A percentile compares a stretch with the other conserved stretches of the same genome.
phyloP scores from a whole-genome alignment of 768 basidiomycete genomes.

The Tylopilus felleus region DNA sequence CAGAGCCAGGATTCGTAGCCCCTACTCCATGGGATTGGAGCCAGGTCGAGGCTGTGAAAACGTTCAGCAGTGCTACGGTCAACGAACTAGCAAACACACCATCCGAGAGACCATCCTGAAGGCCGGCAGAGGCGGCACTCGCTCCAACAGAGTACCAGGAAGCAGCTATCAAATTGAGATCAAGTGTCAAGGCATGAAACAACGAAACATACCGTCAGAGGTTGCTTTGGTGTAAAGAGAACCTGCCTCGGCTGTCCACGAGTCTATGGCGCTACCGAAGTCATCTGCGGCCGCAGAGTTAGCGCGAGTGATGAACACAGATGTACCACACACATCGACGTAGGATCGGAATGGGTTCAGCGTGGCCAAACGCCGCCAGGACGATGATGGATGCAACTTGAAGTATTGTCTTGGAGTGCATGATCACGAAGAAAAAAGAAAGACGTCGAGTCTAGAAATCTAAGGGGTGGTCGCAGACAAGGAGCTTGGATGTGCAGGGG shows the following conservation, averaged over 20 bases:
- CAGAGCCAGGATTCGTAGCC: neutral
- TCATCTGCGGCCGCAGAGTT: conserved; percentile 5
- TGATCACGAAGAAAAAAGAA: neutral
- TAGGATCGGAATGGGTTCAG: conserved; percentile 36
- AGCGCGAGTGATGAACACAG: neutral
- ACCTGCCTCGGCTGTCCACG: conserved; percentile 36
- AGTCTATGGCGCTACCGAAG: conserved; percentile 40
- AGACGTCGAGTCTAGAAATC: neutral
- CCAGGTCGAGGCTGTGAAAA: conserved; percentile 18
- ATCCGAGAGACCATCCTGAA: conserved; percentile 19
- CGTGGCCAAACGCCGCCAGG: conserved; percentile 33
- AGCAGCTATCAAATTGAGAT: conserved; percentile 5
- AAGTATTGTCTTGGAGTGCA: conserved; percentile 33
- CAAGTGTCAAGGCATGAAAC: neutral
- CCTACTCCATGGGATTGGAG: conserved; percentile 3
- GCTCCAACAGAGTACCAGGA: conserved; percentile 15
- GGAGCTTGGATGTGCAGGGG: neutral
- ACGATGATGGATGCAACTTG: conserved; percentile 33
- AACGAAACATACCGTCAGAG: conserved; percentile 13
- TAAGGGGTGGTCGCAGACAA: conserved; percentile 7
- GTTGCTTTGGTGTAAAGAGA: conserved; percentile 32
- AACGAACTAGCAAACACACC: conserved; percentile 1
- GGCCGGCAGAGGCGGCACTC: conserved; percentile 15
- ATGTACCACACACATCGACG: conserved; percentile 40
- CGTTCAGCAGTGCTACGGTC: neutral